Base-by-base conservation (phyloP, 1,284 basidiomycete species). In the Meripilus lineatus region DNA sequence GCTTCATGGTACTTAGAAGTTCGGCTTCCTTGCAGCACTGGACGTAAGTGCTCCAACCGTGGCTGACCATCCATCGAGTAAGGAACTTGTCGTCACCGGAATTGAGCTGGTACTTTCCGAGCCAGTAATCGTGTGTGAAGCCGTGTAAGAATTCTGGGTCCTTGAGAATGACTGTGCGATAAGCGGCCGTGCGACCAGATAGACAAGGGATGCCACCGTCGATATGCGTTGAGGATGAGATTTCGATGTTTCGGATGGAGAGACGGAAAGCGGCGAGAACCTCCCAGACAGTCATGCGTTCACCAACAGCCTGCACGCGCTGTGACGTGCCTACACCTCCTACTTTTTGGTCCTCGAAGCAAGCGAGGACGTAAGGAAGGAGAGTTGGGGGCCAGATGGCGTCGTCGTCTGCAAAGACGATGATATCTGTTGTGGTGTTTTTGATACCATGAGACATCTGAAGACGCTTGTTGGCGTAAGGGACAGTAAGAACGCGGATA, bases 401-500 rank as follows among this genome's bases (percentile, higher is more conserved):
- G 63, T 94, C 91, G 61, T 95, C 92, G 61, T 94, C 92, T 3
- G 91, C 90, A 56, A 94, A 94, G n/a, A 94, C 84, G 62, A 94
- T 92, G 64, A 95, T 93, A 61, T 94, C 92, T 2, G 92, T 93
- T 0, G 83, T 85, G 21, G 84, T 84, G 63, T 91, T 84, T 62
- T 84, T 84, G 63, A 94, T 93, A 13, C 91, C 91, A 57, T 93
- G 89, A 48, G 80, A 75, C 91, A 95, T 94, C 66, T 95, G 91
- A 22, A 93, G 70, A 11, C 91, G 84, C 64, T 94, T 94, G 72
- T 94, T 94, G 48, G 92, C 91, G 56, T 85, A 93, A 2, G 90
- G 89, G 4, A 94, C 91, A 14, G 91, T 93, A 43, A 93, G 71
- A 32, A 94, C 91, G 37, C 86, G 81, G 50, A 94, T 93, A 40